These are phyloP conservation scores for Citrus glauca DNA, from an alignment of 345 rosid genomes.

Conservation along the genomic window DNA sequence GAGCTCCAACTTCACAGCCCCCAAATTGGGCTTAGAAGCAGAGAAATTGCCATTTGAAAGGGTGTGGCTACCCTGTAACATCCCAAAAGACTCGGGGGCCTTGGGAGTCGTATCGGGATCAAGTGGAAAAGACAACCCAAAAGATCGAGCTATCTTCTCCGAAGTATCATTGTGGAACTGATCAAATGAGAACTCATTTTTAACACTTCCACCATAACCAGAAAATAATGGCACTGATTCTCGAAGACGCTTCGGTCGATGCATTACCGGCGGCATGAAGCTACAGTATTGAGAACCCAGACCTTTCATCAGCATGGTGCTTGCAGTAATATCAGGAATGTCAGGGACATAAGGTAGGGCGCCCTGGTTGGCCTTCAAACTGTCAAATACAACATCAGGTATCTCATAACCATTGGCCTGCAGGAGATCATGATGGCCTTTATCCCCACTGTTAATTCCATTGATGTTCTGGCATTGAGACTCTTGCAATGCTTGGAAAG, in stretches of 20 bases:
- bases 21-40: slow-evolving; percentile 73
- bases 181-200: slow-evolving; percentile 48
- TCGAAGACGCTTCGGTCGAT: slow-evolving; percentile 56
- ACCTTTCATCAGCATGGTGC: slow-evolving; percentile 60
- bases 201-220: slow-evolving; percentile 38
- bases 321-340: slow-evolving; percentile 50
- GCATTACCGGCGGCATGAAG: slow-evolving; percentile 48
- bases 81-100: slow-evolving; percentile 46
- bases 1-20: slow-evolving; percentile 99
- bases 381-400: slow-evolving; percentile 65
- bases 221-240: slow-evolving; percentile 47
- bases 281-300: slow-evolving; percentile 49
- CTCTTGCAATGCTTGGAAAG: slow-evolving; percentile 58
- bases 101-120: slow-evolving; percentile 49
- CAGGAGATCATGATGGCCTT: slow-evolving; percentile 54
- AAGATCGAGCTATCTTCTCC: slow-evolving; percentile 43
- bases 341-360: slow-evolving; percentile 59
- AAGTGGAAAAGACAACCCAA: slow-evolving; percentile 42
- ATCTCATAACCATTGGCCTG: slow-evolving; percentile 50
- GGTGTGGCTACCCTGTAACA: slow-evolving; percentile 71
- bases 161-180: slow-evolving; percentile 39
- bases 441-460: slow-evolving; percentile 33
- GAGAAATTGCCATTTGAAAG: slow-evolving; percentile 77
- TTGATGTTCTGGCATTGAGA: slow-evolving; percentile 38
- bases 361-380: slow-evolving; percentile 49